Evolutionary conservation across 1,284 basidiomycete species (phyloP), one percentile per base, ranked within the genome.

Genomic region (Austroboletus novae-zelandiae): DNA sequence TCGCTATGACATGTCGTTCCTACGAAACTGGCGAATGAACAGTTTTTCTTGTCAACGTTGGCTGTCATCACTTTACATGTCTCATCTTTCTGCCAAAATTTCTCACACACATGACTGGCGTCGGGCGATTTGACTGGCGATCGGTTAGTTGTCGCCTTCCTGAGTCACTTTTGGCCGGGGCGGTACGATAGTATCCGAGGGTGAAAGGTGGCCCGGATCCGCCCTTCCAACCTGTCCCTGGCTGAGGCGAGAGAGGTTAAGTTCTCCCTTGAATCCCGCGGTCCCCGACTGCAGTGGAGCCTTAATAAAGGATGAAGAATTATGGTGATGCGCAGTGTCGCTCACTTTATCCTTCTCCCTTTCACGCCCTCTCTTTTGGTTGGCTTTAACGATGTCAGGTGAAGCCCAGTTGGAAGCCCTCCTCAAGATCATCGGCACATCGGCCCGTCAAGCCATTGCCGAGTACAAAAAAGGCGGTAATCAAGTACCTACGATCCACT

Each of bases 401-500:
- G 62, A 66, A 50, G 47, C 59, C 9, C 61, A 63, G 25, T 54
- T 63, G 8, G 55, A 64, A 51, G 51, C 57, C 14, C 60, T 62
- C 40, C 58, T 62, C 34, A 55, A 55, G 9, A 60, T 62, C n/a
- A 64, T 62, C 52, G 60, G 54, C 34, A 48, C 54, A 1, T 64
- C 61, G 4, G 53, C 64, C 9, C 60, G 52, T 8, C 60, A 56
- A 50, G 65, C 64, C 20, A 64, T 65, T 3, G 41, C 51, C n/a
- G 64, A 67, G 32, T 65, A 67, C 51, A 67, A 58, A 45, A 62
- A 64, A 20, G 52, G 31, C 1, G 57, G 53, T 1, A 41, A 56
- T 14, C 44, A 52, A 9, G 57, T 66, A 17, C 62, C 62, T 34
- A 62, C 61, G 2, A 54, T 66, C 32, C 44, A 64, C 17, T 60